Base-by-base conservation (phyloP, 1,284 basidiomycete genomes). In the Sutorius eximius region DNA sequence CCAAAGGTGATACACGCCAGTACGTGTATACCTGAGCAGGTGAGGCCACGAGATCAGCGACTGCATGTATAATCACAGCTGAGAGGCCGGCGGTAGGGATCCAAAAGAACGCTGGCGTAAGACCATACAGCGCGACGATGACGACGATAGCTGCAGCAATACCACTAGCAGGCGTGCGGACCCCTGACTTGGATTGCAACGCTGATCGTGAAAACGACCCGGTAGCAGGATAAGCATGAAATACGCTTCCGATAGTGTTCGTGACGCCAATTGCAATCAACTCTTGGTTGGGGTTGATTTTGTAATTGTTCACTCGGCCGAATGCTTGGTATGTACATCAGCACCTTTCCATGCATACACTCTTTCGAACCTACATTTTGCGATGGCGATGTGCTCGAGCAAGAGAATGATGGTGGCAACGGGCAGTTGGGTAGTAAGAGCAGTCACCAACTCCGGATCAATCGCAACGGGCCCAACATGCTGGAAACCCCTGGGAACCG, bases 171-270 rank as follows among this genome's bases (percentile, higher is more conserved):
- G 96, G 97, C 8, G 96, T 98, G 59, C 96, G 88, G 20, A 98
- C 96, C 56, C 96, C 96, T 0, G 93, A 95, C 76, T 97, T 97
- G 51, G 92, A 89, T 76, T 98, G 95, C 71, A 99, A 81, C 1
- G 96, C 96, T 3, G 95, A 93, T 36, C 96, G 93, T 38, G 95
- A 98, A 82, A 99, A 99, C 0, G 95, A 98, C 15, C 96, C 97
- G 9, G 97, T 99, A 0, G 95, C 93, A 9, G 96, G 95, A 73
- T 98, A 99, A 2, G 93, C 96, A 55, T 85, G 83, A 72, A 98
- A 97, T 61, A 88, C 78, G 9, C 89, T 88, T 15, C 93, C 93
- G 59, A 95, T 68, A 0, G 88, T 88, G 70, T 95, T 96, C 11
- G 93, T 87, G n/a, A 98, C 94, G 41, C 97, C 96, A 61, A 99